A percentile compares a stretch with the other conserved stretches of the same genome.
Evolutionary conservation across 495 filamentous ascomycete genomes (phyloP).

Genomic region (Achaetomiella virescens): DNA sequence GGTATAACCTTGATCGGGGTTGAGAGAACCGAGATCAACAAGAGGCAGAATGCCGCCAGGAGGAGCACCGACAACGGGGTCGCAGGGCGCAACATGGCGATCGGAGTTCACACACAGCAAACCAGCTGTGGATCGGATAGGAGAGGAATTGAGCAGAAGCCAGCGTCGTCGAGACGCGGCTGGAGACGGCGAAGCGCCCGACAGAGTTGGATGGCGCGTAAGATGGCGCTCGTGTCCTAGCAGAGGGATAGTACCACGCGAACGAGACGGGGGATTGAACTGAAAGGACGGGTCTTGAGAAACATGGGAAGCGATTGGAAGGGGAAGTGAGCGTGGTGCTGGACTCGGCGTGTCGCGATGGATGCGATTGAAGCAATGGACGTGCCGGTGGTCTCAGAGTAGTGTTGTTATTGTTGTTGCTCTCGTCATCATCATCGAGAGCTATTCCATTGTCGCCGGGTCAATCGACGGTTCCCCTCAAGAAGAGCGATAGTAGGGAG

Average conservation of each 20-base stretch:
- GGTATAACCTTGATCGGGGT: constrained; percentile 84
- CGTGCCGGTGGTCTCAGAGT: neutral
- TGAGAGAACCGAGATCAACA: constrained; percentile 85
- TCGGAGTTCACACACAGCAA: neutral
- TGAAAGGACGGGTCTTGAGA: neutral
- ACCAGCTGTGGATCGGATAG: neutral
- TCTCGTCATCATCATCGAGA: no score
- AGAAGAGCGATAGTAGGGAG: constrained; percentile 12
- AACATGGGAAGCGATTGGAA: constrained; percentile 17
- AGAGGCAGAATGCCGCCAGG: constrained; percentile 73
- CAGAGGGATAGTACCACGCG: neutral
- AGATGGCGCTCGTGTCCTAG: neutral
- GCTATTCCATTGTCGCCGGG: constrained; percentile 12
- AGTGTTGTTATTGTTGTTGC: neutral
- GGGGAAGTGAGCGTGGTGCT: constrained; percentile 9
- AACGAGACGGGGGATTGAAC: neutral
- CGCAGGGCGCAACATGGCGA: constrained; percentile 72
- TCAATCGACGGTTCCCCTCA: constrained; percentile 8
- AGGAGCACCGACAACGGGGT: constrained; percentile 86
- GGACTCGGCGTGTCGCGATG: neutral
- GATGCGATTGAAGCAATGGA: neutral
- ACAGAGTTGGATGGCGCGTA: constrained; percentile 7
- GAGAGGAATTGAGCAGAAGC: constrained; percentile 17
- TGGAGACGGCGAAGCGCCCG: constrained; percentile 9
- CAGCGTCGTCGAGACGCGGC: constrained; percentile 33